phyloP scores from a whole-genome alignment of 2,329 filamentous ascomycete genomes.

The Phymatotrichopsis omnivora region DNA sequence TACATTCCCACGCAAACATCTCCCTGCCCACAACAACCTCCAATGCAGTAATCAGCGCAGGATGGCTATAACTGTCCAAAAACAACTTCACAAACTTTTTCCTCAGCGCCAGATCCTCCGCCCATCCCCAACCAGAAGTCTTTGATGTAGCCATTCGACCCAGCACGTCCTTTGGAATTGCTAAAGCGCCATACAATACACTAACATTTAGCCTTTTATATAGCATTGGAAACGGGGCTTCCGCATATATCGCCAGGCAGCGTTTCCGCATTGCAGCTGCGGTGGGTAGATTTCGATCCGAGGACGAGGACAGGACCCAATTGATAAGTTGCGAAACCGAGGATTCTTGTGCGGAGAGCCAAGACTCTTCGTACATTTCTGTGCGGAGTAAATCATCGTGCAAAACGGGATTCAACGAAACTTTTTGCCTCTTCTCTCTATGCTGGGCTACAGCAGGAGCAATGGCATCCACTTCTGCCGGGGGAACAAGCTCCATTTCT shows the following conservation, averaged over 20 bases:
- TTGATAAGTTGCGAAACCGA: slow-evolving; percentile 52
- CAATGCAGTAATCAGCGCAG: slow-evolving; percentile 42
- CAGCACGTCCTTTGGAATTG: slow-evolving; percentile 45
- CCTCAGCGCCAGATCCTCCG: slow-evolving; percentile 48
- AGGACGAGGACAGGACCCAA: slow-evolving; percentile 40
- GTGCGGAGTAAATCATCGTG: slow-evolving; percentile 45
- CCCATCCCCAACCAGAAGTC: slow-evolving; percentile 36
- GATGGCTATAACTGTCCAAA: slow-evolving; percentile 47
- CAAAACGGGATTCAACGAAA: slow-evolving; percentile 43
- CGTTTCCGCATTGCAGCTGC: slow-evolving; percentile 37
- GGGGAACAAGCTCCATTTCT: slow-evolving; percentile 27
- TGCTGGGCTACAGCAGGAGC: slow-evolving; percentile 6
- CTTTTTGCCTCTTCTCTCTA: slow-evolving; percentile 5
- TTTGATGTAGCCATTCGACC: slow-evolving; percentile 34
- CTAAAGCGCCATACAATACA: slow-evolving; percentile 47
- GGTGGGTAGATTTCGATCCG: not conserved
- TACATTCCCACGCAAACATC: slow-evolving; percentile 32
- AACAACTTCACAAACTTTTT: slow-evolving; percentile 49
- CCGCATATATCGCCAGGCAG: slow-evolving; percentile 47
- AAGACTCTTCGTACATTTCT: slow-evolving; percentile 53
- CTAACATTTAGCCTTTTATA: slow-evolving; percentile 51
- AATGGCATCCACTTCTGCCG: slow-evolving; percentile 6
- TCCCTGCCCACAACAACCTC: slow-evolving; percentile 52
- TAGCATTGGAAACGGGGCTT: slow-evolving; percentile 41
- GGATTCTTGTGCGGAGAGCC: slow-evolving; percentile 52